Conservation (phyloP, 2,329 filamentous ascomycete species). For the Epichloe hybrida region DNA sequence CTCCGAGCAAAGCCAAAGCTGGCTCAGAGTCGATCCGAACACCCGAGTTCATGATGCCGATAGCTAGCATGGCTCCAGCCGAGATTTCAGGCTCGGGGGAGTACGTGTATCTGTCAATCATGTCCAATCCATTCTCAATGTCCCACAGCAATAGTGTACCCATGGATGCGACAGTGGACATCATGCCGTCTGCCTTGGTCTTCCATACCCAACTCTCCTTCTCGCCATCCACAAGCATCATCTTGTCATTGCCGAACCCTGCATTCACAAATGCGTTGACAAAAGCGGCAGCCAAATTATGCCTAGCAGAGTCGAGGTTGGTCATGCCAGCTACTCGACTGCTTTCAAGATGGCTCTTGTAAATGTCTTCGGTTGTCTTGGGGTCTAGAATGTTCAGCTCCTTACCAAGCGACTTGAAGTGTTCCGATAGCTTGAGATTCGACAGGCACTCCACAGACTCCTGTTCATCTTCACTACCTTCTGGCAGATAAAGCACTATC, state of each 20-base stretch:
- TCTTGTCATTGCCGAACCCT: conserved; percentile 88
- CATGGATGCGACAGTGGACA: conserved; percentile 87
- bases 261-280: conserved; percentile 97
- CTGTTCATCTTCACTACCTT: conserved; percentile 54
- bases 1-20: conserved; percentile 72
- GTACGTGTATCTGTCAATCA: conserved; percentile 90
- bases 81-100: conserved; percentile 68
- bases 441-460: conserved; percentile 72
- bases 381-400: conserved; percentile 95
- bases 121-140: conserved; percentile 79
- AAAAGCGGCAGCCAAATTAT: conserved; percentile 91
- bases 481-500: conserved; percentile 62
- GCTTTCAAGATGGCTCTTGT: conserved; percentile 97
- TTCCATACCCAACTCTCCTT: conserved; percentile 98
- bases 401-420: conserved; percentile 89
- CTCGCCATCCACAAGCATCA: conserved; percentile 85
- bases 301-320: conserved; percentile 86
- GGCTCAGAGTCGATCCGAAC: conserved; percentile 83
- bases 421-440: conserved; percentile 75
- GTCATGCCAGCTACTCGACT: conserved; percentile 85
- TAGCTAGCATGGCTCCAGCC: conserved; percentile 82
- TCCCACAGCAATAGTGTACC: conserved; percentile 91
- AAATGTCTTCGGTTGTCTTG: conserved; percentile 95
- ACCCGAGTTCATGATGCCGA: conserved; percentile 90
- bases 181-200: conserved; percentile 95